These are phyloP conservation scores for Aspergillaceae sp. DNA, from an alignment of 2,329 filamentous ascomycete genomes.

Conservation along the genomic window DNA sequence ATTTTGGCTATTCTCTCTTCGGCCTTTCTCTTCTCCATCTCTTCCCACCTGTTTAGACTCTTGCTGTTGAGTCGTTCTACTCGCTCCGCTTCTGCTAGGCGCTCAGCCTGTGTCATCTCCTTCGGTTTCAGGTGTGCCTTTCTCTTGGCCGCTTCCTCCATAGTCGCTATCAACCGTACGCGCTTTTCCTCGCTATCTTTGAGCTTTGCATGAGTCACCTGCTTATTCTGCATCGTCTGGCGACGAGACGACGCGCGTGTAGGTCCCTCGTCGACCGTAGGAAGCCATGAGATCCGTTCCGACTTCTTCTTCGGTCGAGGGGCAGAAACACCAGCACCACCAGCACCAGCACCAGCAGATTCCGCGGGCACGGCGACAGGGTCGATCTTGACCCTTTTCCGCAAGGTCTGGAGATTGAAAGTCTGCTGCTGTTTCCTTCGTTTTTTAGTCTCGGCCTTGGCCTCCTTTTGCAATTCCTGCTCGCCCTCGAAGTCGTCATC, in stretches of 20 bases:
- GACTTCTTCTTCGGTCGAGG: slow-evolving; percentile 57
- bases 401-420: slow-evolving; percentile 47
- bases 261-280: slow-evolving; percentile 53
- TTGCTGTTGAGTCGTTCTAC: slow-evolving; percentile 82
- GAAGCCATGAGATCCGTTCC: slow-evolving; percentile 62
- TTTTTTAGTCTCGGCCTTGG: slow-evolving; percentile 67
- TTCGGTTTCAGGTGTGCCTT: slow-evolving; percentile 68
- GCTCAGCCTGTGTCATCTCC: slow-evolving; percentile 77
- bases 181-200: slow-evolving; percentile 43
- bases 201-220: slow-evolving; percentile 42
- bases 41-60: slow-evolving; percentile 88
- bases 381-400: slow-evolving; percentile 70
- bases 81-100: slow-evolving; percentile 69
- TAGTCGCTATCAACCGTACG: slow-evolving; percentile 43
- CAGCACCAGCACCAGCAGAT: slow-evolving; percentile 6
- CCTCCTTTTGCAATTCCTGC: slow-evolving; percentile 70
- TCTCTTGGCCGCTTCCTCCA: slow-evolving; percentile 53
- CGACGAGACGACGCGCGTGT: slow-evolving; percentile 54
- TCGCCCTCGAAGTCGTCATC: slow-evolving; percentile 76
- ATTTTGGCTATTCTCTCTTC: slow-evolving; percentile 75
- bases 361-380: slow-evolving; percentile 35
- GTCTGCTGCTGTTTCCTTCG: slow-evolving; percentile 65
- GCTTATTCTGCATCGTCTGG: slow-evolving; percentile 59
- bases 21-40: slow-evolving; percentile 79
- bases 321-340: slow-evolving; percentile 5